A percentile compares a stretch with the other conserved stretches of the same genome.
These are phyloP conservation scores for Aspergillus cejpii DNA, from an alignment of 2,329 filamentous ascomycete species.

Conservation along the genomic window DNA sequence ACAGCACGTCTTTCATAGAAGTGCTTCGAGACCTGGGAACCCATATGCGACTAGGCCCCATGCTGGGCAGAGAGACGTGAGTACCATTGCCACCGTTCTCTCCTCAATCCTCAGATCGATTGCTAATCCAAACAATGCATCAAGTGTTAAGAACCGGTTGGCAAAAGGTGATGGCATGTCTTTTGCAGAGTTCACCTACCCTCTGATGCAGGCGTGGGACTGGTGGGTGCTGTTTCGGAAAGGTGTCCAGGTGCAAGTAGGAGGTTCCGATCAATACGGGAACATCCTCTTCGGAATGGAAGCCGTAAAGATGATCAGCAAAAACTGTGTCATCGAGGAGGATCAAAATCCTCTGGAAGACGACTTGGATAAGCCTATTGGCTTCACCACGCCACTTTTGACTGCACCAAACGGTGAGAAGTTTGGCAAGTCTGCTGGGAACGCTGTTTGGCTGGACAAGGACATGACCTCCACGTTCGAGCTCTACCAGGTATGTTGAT, in stretches of 20 bases:
- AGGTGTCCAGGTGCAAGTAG: slow-evolving; percentile 76
- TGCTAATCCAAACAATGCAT: neutral
- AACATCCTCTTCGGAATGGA: slow-evolving; percentile 92
- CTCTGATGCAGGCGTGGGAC: slow-evolving; percentile 90
- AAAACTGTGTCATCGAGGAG: slow-evolving; percentile 36
- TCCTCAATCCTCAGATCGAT: neutral
- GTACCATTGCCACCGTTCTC: slow-evolving; percentile 31
- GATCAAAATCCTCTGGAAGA: slow-evolving; percentile 33
- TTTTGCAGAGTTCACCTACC: slow-evolving; percentile 87
- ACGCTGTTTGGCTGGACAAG: slow-evolving; percentile 85
- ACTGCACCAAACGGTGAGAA: slow-evolving; percentile 81
- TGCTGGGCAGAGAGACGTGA: slow-evolving; percentile 83
- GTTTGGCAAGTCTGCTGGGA: slow-evolving; percentile 90
- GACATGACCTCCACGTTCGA: slow-evolving; percentile 77
- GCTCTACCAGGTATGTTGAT: slow-evolving; percentile 59
- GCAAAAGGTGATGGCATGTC: slow-evolving; percentile 87
- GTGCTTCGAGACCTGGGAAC: slow-evolving; percentile 68
- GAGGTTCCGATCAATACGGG: slow-evolving; percentile 91
- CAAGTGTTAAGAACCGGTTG: slow-evolving; percentile 71
- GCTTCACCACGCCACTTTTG: slow-evolving; percentile 84
- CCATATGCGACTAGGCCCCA: slow-evolving; percentile 69
- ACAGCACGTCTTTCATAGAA: slow-evolving; percentile 63
- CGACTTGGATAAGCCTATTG: slow-evolving; percentile 54
- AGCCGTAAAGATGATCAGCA: slow-evolving; percentile 67
- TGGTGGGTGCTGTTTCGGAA: slow-evolving; percentile 81